phyloP scores from a whole-genome alignment of 2,329 filamentous ascomycete species.

The Nannizziopsis barbatae region DNA sequence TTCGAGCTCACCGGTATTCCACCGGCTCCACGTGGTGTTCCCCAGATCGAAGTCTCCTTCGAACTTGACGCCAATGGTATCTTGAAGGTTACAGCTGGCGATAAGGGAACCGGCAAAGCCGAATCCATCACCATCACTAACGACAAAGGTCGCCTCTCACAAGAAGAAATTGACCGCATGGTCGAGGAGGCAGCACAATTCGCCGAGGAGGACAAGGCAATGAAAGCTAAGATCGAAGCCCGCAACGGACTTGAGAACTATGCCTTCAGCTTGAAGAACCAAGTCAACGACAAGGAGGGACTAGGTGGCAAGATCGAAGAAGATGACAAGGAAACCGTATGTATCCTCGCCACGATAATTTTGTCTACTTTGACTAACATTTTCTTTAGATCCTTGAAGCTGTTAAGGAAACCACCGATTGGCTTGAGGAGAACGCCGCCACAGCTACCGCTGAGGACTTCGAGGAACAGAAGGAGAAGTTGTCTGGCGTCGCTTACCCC shows the following conservation, averaged over 20 bases:
- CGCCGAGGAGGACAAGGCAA: constrained; percentile 98
- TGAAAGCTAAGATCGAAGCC: constrained; percentile 90
- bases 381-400: constrained; percentile 63
- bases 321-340: constrained; percentile 91
- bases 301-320: constrained; percentile 97
- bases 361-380: constrained; percentile 22
- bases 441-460: constrained; percentile 86
- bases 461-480: constrained; percentile 99
- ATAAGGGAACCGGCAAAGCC: constrained; percentile 96
- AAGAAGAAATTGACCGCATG: constrained; percentile 99
- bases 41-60: constrained; percentile 96
- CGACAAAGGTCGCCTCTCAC: constrained; percentile 93
- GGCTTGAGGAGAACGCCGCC: constrained; percentile 89
- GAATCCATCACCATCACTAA: constrained; percentile 99
- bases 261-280: constrained; percentile 97
- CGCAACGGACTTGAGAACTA: constrained; percentile 98
- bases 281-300: constrained; percentile 91
- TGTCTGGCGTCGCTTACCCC: constrained; percentile 90
- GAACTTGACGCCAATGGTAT: constrained; percentile 98
- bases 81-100: constrained; percentile 85
- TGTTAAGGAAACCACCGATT: constrained; percentile 92
- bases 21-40: constrained; percentile 86
- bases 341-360: constrained; percentile 21
- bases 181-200: constrained; percentile 96
- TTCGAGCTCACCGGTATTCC: constrained; percentile 96